Evolutionary conservation across 495 filamentous ascomycete species (phyloP), one percentile per base, ranked within the genome.

Genomic region (Chaetomium fimeti): DNA sequence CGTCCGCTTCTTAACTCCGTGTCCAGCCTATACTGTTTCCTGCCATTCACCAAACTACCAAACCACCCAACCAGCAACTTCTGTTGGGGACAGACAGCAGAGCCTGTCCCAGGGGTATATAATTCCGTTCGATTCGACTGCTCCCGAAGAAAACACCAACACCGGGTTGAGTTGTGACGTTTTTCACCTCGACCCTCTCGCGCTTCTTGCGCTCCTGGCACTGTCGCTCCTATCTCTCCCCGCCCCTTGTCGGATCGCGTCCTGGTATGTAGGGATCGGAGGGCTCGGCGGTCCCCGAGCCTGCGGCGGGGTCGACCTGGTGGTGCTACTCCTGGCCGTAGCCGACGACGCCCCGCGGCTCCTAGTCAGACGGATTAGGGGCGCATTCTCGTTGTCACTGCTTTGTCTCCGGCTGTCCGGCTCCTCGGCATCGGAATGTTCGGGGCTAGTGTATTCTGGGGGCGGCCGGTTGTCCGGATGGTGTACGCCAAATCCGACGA

Each of bases 401-500:
- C 86, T 88, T 59, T 77, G 81, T 60, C 85, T 75, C 36, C 80
- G 79, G 71, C 84, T 85, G 36, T 61, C 47, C 25, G 66, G 56
- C 32, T 76, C 66, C 18, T 76, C 77, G 15, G 72, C 72, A 28
- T 79, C 73, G 12, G 82, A 83, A 24, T 82, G 81, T 27, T 82
- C 82, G 2, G 89, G 89, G 69, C 89, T 91, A 2, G 86, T 85
- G 68, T 92, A 92, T 67, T 91, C 89, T 4, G 89, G 89, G 20
- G 89, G 89, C 27, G 89, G 63, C 74, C 86, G 74, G 63, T 78
- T 72, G 62, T 73, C 71, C 2, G 60, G 24, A 20, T 70, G 40
- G 61, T 67, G 78, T 40, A 73, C 68, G 32, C 74, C 75, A 18
- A 77, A 65, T 7, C 77, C 76, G 5, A 71, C 74, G 57, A 28